These are phyloP conservation scores for Globisporangium irregulare DNA, from an alignment of 352 stramenopile genomes.

Conservation along the genomic window DNA sequence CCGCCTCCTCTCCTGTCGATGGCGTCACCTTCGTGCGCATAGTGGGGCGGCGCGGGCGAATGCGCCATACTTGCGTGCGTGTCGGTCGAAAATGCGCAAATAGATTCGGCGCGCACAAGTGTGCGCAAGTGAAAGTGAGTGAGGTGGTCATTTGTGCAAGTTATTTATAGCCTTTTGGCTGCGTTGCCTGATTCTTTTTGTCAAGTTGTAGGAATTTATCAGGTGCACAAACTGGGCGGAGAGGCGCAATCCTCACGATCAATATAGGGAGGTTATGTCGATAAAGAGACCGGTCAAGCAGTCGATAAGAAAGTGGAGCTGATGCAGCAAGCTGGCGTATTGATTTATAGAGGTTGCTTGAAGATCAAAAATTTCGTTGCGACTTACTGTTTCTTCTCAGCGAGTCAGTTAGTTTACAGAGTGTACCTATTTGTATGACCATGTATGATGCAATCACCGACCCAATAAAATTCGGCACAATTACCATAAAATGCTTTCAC, in stretches of 20 bases:
- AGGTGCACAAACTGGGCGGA: neutral
- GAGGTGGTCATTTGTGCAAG: conserved; percentile 1
- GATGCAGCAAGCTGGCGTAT: neutral
- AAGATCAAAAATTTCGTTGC: neutral
- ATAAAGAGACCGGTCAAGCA: neutral
- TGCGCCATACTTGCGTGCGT: conserved; percentile 9
- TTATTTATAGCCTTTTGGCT: neutral
- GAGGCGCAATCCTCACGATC: neutral
- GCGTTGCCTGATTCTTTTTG: conserved; percentile 1
- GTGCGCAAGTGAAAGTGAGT: neutral
- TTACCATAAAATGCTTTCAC: neutral
- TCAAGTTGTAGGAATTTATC: conserved; percentile 1
- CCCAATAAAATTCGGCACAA: too few relatives aligned
- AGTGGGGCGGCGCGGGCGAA: neutral
- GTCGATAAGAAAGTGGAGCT: neutral
- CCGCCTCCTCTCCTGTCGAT: neutral
- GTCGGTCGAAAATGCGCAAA: conserved; percentile 6
- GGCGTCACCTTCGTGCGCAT: neutral
- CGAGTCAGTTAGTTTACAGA: neutral
- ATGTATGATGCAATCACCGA: neutral
- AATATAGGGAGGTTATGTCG: neutral
- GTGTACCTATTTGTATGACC: neutral
- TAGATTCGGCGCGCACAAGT: conserved; percentile 11
- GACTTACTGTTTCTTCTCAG: neutral
- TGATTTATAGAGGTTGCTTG: neutral